Evolutionary conservation across 495 filamentous ascomycete genomes (phyloP).

Genomic region (Trichoderma parareesei): DNA sequence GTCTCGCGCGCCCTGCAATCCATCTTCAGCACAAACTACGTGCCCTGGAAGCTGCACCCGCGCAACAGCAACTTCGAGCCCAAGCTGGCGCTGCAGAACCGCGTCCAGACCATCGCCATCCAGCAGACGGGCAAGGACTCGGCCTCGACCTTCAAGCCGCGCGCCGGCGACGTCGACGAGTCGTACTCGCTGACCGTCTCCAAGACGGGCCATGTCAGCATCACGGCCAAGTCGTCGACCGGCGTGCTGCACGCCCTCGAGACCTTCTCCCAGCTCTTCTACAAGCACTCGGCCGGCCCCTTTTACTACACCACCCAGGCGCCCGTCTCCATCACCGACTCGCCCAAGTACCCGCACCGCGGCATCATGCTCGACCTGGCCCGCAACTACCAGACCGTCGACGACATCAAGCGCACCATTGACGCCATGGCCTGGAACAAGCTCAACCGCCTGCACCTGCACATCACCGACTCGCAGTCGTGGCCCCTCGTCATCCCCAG

Average conservation of each 20-base stretch:
- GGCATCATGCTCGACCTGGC: slow-evolving; percentile 68
- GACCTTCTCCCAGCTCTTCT: slow-evolving; percentile 71
- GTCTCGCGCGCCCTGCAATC: slow-evolving; percentile 36
- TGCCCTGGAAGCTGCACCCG: slow-evolving; percentile 69
- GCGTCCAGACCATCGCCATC: slow-evolving; percentile 49
- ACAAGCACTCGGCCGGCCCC: slow-evolving; percentile 45
- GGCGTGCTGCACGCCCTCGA: slow-evolving; percentile 62
- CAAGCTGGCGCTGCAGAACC: slow-evolving; percentile 29
- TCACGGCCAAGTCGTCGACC: slow-evolving; percentile 54
- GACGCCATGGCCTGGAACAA: slow-evolving; percentile 69
- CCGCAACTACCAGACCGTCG: slow-evolving; percentile 54
- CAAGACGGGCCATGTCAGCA: slow-evolving; percentile 43
- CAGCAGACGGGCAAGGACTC: slow-evolving; percentile 48
- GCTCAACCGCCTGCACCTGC: slow-evolving; percentile 69
- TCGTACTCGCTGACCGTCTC: slow-evolving; percentile 58
- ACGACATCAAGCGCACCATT: slow-evolving; percentile 58
- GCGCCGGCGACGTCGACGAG: slow-evolving; percentile 59
- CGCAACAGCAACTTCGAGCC: slow-evolving; percentile 56
- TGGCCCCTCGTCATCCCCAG: slow-evolving; percentile 74
- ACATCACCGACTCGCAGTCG: slow-evolving; percentile 73
- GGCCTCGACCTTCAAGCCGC: slow-evolving; percentile 47
- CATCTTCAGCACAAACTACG: slow-evolving; percentile 53
- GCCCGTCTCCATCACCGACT: slow-evolving; percentile 57
- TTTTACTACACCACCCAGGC: slow-evolving; percentile 57
- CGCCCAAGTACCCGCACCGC: slow-evolving; percentile 60